Evolutionary conservation across 192 early-diverging fungal species (phyloP), one percentile per base, ranked within the genome.

Genomic region (Linnemannia schmuckeri): DNA sequence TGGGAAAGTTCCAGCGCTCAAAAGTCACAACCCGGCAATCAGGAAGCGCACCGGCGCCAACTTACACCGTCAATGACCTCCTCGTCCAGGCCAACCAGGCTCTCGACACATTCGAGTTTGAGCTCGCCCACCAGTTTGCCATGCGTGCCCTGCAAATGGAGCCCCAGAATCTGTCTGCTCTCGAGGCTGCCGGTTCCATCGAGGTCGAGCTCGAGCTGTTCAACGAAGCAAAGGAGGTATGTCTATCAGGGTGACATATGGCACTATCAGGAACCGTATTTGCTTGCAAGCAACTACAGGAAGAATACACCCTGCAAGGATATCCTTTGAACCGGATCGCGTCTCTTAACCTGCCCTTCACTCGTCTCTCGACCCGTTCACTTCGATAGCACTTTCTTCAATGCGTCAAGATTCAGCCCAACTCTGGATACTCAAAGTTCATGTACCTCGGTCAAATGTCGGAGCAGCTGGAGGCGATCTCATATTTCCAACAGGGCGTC

Each of bases 381-480:
- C 4, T 35, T 66, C 33, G 0, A 87, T 68, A 92, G 87, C 93
- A 93, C 82, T 93, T 96, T 77, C 89, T 89, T 89, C 91, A 91
- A 85, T 94, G 94, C 74, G 94, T 94, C 41, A 89, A 92, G 78
- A 85, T 96, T n/a, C 89, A 89, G 71, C 94, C 95, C 33, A 90
- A 95, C 41, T 85, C 88, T 55, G 94, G 94, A 33, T 93, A 93
- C 77, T 91, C 92, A 77, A 95, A 96, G 87, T 98, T 96, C 90
- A 94, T 99, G 92, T 97, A 98, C 83, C 90, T 99, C 49, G 95
- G 96, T 42, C 95, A 96, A 89, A 83, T 96, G 75, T 91, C 93
- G 7, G 88, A 91, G 24, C 93, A 93, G 72, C 85, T 94, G 33
- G 94, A 95, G 40, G 90, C 96, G 38, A 92, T 95, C 47, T 81